Percentiles rank a stretch among this genome's conserved stretches.
These are phyloP conservation scores for Talaromyces adpressus DNA, from an alignment of 495 filamentous ascomycete genomes.

Conservation along the genomic window DNA sequence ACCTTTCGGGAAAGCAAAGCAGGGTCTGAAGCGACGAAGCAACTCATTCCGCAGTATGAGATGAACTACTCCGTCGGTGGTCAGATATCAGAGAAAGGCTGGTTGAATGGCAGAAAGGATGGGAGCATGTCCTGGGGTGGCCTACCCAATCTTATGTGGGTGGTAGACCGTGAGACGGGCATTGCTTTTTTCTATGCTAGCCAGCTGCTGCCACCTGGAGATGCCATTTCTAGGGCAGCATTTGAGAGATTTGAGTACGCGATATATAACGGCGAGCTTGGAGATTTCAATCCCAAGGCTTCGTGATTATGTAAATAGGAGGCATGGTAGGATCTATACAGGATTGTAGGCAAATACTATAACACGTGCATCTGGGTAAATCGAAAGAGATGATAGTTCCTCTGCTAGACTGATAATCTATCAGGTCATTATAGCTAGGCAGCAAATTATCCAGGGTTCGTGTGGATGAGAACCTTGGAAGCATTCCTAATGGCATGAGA, in stretches of 20 bases:
- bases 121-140: conserved; percentile 2
- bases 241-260: neutral
- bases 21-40: neutral
- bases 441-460: no score
- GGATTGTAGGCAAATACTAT: neutral
- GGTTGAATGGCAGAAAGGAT: neutral
- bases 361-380: neutral
- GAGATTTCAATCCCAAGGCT: neutral
- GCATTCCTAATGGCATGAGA: no score
- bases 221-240: neutral
- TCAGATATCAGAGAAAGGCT: neutral
- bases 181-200: neutral
- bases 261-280: neutral
- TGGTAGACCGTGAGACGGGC: neutral
- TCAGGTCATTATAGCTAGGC: no score
- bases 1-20: neutral
- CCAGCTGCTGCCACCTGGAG: neutral
- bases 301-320: neutral
- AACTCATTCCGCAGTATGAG: neutral
- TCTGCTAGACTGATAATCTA: neutral
- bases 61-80: neutral
- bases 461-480: no score
- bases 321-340: neutral
- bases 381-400: neutral
- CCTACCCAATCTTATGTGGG: neutral